Conservation (phyloP, 768 basidiomycete species). For the Suillus subaureus region DNA sequence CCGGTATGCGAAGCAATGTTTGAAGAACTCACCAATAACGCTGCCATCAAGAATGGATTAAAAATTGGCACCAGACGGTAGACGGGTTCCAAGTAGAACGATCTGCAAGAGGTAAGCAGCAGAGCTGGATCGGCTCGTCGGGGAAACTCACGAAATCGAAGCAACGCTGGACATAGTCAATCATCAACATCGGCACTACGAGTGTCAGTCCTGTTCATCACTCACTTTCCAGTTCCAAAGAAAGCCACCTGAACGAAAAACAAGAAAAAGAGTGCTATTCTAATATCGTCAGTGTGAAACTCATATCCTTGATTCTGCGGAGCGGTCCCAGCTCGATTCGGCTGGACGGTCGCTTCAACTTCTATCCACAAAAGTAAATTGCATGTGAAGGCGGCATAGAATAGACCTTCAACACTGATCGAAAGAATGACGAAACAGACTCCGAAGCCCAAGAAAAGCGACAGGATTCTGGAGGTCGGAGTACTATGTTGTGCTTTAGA, state of each 20-base stretch:
- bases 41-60: conserved; percentile 81
- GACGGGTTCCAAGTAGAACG: conserved; percentile 87
- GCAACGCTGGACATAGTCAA: conserved; percentile 54
- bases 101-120: conserved; percentile 38
- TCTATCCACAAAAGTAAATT: conserved; percentile 70
- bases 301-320: conserved; percentile 31
- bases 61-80: conserved; percentile 87
- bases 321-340: conserved; percentile 6
- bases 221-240: conserved; percentile 84
- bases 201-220: conserved; percentile 11
- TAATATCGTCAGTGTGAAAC: conserved; percentile 63
- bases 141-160: conserved; percentile 70
- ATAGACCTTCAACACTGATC: conserved; percentile 80
- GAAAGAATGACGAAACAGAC: conserved; percentile 80
- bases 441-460: conserved; percentile 70
- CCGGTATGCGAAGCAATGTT: conserved; percentile 3
- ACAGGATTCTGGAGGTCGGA: conserved; percentile 53
- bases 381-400: conserved; percentile 69
- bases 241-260: conserved; percentile 88
- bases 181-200: conserved; percentile 1
- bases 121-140: background rate
- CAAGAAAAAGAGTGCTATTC: conserved; percentile 80
- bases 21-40: conserved; percentile 54
- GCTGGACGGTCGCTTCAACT: conserved; percentile 48
- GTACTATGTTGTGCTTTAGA: conserved; percentile 37